Percentiles rank a stretch among this genome's conserved stretches.
These are phyloP conservation scores for Balakata baccata DNA, from an alignment of 345 rosid genomes.

Conservation along the genomic window DNA sequence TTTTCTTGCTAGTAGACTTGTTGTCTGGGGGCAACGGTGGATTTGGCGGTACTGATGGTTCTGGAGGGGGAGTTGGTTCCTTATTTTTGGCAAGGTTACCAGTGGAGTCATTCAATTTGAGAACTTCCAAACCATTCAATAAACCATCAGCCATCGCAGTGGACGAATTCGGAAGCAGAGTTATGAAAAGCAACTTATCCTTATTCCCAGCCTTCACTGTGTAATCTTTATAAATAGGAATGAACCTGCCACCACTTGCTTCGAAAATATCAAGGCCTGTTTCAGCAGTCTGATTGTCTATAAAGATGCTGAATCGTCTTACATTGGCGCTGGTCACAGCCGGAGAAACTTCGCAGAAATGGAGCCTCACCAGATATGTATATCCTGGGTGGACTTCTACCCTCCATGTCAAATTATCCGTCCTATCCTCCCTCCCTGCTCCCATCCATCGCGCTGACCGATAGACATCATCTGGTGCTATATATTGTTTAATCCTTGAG, in stretches of 20 bases:
- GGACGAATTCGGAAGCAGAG: not conserved
- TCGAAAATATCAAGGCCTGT: slow-evolving; percentile 12
- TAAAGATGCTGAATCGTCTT: not conserved
- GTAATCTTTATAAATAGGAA: slow-evolving; percentile 15
- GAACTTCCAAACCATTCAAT: slow-evolving; percentile 12
- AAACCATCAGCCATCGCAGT: not conserved
- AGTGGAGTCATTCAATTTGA: slow-evolving; percentile 10
- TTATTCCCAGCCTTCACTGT: not conserved
- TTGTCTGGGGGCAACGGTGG: not conserved
- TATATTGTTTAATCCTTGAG: slow-evolving; percentile 2
- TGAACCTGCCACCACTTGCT: slow-evolving; percentile 2
- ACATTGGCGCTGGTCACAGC: not conserved
- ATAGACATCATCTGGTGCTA: slow-evolving; percentile 1
- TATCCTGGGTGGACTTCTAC: not conserved
- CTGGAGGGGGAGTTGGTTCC: not conserved
- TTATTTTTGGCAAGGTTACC: slow-evolving; percentile 3
- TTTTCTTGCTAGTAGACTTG: not conserved
- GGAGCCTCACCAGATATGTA: slow-evolving; percentile 15
- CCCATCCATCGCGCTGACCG: not conserved
- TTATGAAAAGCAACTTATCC: not conserved
- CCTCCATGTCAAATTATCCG: slow-evolving; percentile 2
- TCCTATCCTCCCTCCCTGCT: not conserved
- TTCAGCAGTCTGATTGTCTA: slow-evolving; percentile 13
- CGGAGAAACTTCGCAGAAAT: slow-evolving; percentile 11
- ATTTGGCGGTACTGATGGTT: not conserved